Evolutionary conservation across 2,329 filamentous ascomycete species (phyloP).

Genomic region (Metarhizium rileyi): DNA sequence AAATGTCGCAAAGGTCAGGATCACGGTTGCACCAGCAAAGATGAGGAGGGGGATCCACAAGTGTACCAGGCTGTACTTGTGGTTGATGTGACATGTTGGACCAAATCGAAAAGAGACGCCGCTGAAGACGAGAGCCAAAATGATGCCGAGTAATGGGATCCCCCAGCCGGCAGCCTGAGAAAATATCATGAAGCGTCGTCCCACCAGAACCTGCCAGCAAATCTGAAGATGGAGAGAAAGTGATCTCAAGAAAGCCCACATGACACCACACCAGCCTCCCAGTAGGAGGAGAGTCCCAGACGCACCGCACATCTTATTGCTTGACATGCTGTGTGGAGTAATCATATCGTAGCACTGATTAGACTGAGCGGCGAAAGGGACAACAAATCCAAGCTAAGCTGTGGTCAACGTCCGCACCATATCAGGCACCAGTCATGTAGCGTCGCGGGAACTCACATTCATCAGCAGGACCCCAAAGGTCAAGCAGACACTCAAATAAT

Average conservation of each 20-base stretch:
- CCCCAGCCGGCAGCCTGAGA: conserved; percentile 77
- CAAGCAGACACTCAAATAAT: conserved; percentile 87
- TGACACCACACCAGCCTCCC: conserved; percentile 72
- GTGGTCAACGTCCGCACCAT: conserved; percentile 11
- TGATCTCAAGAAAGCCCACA: conserved; percentile 88
- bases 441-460: conserved; percentile 50
- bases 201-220: conserved; percentile 90
- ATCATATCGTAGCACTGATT: conserved; percentile 81
- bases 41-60: conserved; percentile 86
- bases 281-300: conserved; percentile 80
- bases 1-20: conserved; percentile 79
- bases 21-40: conserved; percentile 64
- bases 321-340: conserved; percentile 87
- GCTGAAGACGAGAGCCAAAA: conserved; percentile 69
- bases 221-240: conserved; percentile 94
- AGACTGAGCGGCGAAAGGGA: conserved; percentile 71
- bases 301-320: conserved; percentile 70
- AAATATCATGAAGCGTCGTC: conserved; percentile 79
- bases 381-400: conserved; percentile 71
- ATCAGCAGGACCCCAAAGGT: conserved; percentile 67
- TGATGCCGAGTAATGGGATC: conserved; percentile 65
- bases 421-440: not conserved
- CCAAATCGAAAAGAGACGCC: conserved; percentile 94
- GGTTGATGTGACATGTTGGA: conserved; percentile 87
- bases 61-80: conserved; percentile 68